Base-by-base conservation (phyloP, 1,284 basidiomycete genomes). In the Ustilago hordei region DNA sequence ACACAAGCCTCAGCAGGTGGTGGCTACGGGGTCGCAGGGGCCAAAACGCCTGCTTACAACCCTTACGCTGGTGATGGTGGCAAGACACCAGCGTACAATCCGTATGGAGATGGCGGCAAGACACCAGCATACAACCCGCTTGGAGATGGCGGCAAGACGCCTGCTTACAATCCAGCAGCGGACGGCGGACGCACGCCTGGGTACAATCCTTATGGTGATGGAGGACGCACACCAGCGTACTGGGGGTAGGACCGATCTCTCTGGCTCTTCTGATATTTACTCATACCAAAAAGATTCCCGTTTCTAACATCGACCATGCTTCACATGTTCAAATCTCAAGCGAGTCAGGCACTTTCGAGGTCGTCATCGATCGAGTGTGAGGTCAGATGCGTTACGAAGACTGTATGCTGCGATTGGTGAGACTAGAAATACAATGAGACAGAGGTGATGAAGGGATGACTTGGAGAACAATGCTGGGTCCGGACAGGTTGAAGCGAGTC, bases 101-200 rank as follows among this genome's bases (percentile, higher is more conserved):
- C 75, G 1, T 61, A 58, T 31, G 71, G 62, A 13, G 77, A 75
- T 60, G 78, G 78, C 36, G 74, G 79, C 23, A 69, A 75, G 62
- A 77, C 75, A 47, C 78, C 75, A 19, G 78, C 65, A 8, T 77
- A 78, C 56, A 79, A 80, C 28, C 68, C 71, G 15, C 41, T 73
- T 6, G 69, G 54, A 23, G 79, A 76, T 23, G 81, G 82, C n/a
- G 81, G 79, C n/a, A 78, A 77, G 53, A 84, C 83, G n/a, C 83
- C 83, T 0, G 83, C 81, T 0, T 82, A 84, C 75, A 79, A 79
- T 38, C 74, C 78, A 13, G 52, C 55, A 38, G 74, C 43, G 5
- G 78, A 79, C 28, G 78, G 78, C 19, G 74, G 78, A n/a, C 64
- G 69, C 2, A 79, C 78, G 15, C 78, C 78, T 15, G 78, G 60